Percentiles rank a stretch among this genome's conserved stretches.
phyloP scores from a whole-genome alignment of 2,329 filamentous ascomycete genomes.

The Diaporthe nobilis region DNA sequence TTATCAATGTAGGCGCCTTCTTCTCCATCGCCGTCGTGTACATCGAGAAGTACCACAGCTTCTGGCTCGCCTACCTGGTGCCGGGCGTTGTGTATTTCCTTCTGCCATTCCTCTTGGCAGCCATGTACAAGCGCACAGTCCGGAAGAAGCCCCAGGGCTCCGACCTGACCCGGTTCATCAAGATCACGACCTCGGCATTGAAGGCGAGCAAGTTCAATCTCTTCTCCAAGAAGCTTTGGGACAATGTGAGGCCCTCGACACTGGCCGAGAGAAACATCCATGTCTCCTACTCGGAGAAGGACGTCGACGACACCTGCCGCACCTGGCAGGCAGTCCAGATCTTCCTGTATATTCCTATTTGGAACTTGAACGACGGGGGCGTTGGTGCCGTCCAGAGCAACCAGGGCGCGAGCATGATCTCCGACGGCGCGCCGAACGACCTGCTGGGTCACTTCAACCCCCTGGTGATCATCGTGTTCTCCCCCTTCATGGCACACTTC shows the following conservation, averaged over 20 bases:
- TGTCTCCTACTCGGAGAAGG: conserved; percentile 75
- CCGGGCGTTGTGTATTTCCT: conserved; percentile 68
- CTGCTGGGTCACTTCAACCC: conserved; percentile 72
- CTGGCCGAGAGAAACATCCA: conserved; percentile 60
- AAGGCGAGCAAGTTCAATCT: conserved; percentile 67
- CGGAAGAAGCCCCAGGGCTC: conserved; percentile 74
- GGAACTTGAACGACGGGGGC: conserved; percentile 57
- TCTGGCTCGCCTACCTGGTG: conserved; percentile 76
- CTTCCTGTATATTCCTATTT: conserved; percentile 59
- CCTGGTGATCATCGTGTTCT: conserved; percentile 70
- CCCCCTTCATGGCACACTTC: conserved; percentile 64
- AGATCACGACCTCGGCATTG: conserved; percentile 67
- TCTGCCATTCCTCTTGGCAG: conserved; percentile 70
- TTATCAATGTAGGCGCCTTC: conserved; percentile 77
- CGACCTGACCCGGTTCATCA: conserved; percentile 72
- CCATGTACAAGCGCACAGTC: conserved; percentile 70
- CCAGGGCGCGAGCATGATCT: conserved; percentile 59
- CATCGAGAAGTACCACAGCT: conserved; percentile 82
- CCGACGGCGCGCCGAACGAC: conserved; percentile 71
- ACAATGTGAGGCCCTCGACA: conserved; percentile 69
- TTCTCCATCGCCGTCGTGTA: conserved; percentile 77
- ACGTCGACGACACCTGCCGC: conserved; percentile 76
- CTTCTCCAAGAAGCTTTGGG: conserved; percentile 69
- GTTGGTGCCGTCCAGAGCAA: conserved; percentile 54
- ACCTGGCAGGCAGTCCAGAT: conserved; percentile 57